phyloP scores from a whole-genome alignment of 306 rosid genomes.

The Castanea mollissima region DNA sequence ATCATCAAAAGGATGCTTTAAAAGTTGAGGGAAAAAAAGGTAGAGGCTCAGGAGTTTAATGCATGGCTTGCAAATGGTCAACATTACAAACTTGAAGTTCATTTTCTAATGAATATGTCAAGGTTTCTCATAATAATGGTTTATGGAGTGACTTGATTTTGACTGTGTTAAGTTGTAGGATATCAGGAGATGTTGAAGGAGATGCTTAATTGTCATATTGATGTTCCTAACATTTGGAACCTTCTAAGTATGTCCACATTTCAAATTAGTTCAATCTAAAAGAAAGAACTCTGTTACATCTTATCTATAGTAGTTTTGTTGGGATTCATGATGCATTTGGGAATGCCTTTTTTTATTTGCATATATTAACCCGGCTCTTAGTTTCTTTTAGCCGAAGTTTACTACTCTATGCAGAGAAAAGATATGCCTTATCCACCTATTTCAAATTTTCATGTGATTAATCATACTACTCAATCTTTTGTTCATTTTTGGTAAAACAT shows the following conservation, averaged over 20 bases:
- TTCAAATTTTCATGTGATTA: no score
- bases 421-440: no score
- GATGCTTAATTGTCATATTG: no score
- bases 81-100: conserved; percentile 33
- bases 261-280: no score
- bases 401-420: no score
- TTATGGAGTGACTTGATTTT: conserved; percentile 44
- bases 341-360: conserved; percentile 69
- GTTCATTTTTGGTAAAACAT: no score
- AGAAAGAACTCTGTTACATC: no score
- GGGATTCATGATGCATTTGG: conserved; percentile 74
- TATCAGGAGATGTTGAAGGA: no score
- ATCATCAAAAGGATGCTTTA: conserved; percentile 56
- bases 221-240: no score
- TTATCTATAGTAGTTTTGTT: conserved; percentile 44
- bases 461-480: no score
- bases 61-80: conserved; percentile 6
- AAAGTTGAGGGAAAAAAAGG: conserved; percentile 28
- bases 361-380: no score
- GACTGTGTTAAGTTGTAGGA: conserved; percentile 42
- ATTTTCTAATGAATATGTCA: conserved; percentile 34
- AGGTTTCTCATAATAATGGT: conserved; percentile 44
- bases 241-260: no score
- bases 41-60: conserved; percentile 10
- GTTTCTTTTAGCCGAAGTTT: neutral